phyloP scores from a whole-genome alignment of 495 filamentous ascomycete species.

The Cudoniella acicularis region DNA sequence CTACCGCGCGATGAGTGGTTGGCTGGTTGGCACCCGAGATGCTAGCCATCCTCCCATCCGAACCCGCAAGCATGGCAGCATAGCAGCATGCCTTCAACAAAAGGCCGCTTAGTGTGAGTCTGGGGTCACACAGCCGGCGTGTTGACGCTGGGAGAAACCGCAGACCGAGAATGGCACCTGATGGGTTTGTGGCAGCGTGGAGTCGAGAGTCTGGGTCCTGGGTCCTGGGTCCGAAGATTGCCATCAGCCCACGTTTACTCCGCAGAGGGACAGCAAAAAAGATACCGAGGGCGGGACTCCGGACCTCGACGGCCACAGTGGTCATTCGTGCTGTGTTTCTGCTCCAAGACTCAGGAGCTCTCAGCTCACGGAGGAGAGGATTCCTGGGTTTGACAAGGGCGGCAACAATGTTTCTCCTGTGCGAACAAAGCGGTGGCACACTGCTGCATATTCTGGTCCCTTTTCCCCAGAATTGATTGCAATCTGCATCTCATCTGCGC shows the following conservation, averaged over 20 bases:
- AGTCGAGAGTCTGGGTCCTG: background rate
- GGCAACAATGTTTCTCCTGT: background rate
- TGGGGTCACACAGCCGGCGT: background rate
- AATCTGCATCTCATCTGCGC: background rate
- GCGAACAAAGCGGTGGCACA: background rate
- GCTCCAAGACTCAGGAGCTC: background rate
- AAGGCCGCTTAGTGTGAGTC: background rate
- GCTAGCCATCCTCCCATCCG: constrained; percentile 11
- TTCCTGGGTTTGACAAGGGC: no score
- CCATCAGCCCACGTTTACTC: background rate
- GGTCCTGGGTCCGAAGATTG: no score
- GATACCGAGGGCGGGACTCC: background rate
- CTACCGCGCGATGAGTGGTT: background rate
- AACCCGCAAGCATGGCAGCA: background rate
- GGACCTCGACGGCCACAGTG: background rate
- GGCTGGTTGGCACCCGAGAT: background rate
- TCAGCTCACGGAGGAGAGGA: background rate
- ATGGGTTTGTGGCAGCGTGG: no score
- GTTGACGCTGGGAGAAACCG: background rate
- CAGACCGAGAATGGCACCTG: background rate
- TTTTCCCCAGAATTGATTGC: background rate
- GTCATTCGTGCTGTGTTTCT: background rate
- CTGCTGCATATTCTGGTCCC: background rate
- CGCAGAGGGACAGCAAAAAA: background rate
- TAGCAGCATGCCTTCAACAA: background rate